Base-by-base conservation (phyloP, 1,139 yeast genomes). In the Protomyces arabidopsidicola region DNA sequence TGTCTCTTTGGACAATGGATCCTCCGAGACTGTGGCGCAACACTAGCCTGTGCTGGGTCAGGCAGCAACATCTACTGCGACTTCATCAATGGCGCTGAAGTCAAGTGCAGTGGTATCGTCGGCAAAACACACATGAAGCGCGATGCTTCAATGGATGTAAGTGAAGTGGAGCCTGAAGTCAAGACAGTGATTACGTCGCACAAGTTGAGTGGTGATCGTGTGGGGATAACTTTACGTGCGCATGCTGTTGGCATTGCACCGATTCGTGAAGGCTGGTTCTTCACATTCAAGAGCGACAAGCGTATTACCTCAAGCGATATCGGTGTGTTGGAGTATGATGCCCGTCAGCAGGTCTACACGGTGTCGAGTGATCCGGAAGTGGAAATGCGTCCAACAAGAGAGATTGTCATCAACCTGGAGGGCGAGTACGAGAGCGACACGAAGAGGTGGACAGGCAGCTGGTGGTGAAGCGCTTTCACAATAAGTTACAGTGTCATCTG, bases 1-100 rank as follows among this genome's bases (percentile, higher is more conserved):
- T 84, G 88, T 74, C 78, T 81, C 70, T 77, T 75, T 69, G 83
- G 84, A 52, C 66, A 73, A 24, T 85, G 88, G 88, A 84, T 82
- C 18, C 71, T 71, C 27, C 78, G 79, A 70, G 77, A 74, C 50
- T 84, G 89, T 73, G 81, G 86, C 9, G 74, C 80, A 1, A 85
- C 87, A 55, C 84, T 88, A 3, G 77, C 82, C 1, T 84, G 88
- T 73, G 78, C 62, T 45, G 51, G 54, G 2, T 55, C 52, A 27
- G 68, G 64, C 14, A 22, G 50, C 42, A 52, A 60, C 34, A 56
- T 67, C 16, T 65, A 58, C 34, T 67, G 69, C 52, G 69, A 67
- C 58, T 67, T 57, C n/a, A 65, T 67, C n/a, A 66, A 66, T 18
- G 59, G 66, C 2, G 58, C 42, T n/a, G 55, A 45, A 12, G 68